Conservation (phyloP, 2,329 filamentous ascomycete species). For the Ceratocystis ficicola region DNA sequence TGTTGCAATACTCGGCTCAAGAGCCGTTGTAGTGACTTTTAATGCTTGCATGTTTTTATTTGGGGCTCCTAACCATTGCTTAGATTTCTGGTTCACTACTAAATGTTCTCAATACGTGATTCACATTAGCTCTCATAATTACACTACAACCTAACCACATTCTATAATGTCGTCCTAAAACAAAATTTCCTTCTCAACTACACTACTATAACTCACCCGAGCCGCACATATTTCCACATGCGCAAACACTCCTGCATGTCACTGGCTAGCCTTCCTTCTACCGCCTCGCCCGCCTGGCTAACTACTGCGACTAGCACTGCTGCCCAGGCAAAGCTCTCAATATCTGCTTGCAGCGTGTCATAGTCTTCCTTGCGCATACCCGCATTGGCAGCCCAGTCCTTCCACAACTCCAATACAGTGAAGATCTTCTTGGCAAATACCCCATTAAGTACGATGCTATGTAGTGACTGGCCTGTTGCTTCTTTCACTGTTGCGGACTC, state of each 20-base stretch:
- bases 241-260: conserved; percentile 44
- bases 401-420: conserved; percentile 40
- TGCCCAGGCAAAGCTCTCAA: conserved; percentile 37
- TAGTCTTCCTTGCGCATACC: conserved; percentile 41
- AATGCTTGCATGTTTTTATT: conserved; percentile 16
- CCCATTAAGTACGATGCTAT: conserved; percentile 41
- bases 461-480: conserved; percentile 36
- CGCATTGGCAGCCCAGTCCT: conserved; percentile 42
- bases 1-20: neutral
- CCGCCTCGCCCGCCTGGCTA: conserved; percentile 34
- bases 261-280: conserved; percentile 38
- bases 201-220: conserved; percentile 31
- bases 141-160: too few relatives aligned
- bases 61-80: neutral
- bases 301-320: conserved; percentile 39
- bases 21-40: conserved; percentile 5
- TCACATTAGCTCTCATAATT: too few relatives aligned
- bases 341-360: conserved; percentile 29
- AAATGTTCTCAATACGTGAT: too few relatives aligned
- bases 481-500: conserved; percentile 30
- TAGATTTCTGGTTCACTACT: too few relatives aligned
- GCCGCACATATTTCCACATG: conserved; percentile 42
- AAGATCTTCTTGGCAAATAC: conserved; percentile 34
- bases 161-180: neutral
- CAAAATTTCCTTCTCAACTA: too few relatives aligned